Conservation (phyloP, 345 rosid species). For the Diplotaxis tenuifolia region DNA sequence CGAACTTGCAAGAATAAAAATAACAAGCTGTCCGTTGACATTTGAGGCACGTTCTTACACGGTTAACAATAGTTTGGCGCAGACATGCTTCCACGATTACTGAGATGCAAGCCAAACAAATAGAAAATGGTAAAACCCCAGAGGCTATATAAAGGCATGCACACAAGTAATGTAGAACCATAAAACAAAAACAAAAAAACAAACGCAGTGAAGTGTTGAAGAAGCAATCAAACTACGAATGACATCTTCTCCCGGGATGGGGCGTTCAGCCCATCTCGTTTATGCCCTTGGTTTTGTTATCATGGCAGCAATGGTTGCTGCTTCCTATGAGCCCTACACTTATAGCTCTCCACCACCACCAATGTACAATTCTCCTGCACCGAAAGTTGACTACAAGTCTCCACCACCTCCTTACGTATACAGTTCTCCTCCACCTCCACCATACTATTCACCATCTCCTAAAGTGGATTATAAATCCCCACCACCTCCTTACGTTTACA, state of each 20-base stretch:
- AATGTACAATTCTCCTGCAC: background rate
- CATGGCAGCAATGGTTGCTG: constrained; percentile 33
- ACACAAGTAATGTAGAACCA: constrained; percentile 13
- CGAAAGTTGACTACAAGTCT: background rate
- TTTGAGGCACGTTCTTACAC: constrained; percentile 31
- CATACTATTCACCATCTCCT: background rate
- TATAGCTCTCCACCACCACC: constrained; percentile 26
- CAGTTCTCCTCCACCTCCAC: background rate
- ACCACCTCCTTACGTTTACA: background rate
- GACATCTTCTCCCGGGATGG: constrained; percentile 33
- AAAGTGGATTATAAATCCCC: background rate
- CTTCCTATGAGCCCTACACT: constrained; percentile 27
- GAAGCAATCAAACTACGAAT: constrained; percentile 15
- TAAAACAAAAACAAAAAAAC: constrained; percentile 2
- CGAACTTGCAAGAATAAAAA: constrained; percentile 8
- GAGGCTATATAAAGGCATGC: constrained; percentile 17
- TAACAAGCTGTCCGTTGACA: constrained; percentile 23
- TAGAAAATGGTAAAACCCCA: background rate
- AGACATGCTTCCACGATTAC: constrained; percentile 20
- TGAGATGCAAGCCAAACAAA: background rate
- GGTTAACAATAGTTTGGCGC: constrained; percentile 15
- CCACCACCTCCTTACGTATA: constrained; percentile 12
- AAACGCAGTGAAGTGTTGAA: background rate
- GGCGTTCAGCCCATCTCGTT: constrained; percentile 34
- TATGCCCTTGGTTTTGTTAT: constrained; percentile 23